Evolutionary conservation across 345 rosid species (phyloP).

Genomic region (Carallia pectinifolia): DNA sequence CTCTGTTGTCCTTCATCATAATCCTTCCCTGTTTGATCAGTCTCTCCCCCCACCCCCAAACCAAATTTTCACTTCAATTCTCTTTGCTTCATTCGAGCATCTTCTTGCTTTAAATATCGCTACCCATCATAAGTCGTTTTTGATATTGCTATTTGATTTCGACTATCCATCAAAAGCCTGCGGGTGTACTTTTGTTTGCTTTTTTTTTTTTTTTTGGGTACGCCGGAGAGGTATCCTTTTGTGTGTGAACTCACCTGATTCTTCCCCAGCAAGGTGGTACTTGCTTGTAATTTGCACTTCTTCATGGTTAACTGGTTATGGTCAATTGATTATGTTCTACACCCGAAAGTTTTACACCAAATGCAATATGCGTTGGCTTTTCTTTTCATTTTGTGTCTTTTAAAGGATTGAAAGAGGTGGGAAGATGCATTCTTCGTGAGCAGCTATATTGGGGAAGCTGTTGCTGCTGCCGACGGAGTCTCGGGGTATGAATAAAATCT

Average conservation of each 20-base stretch:
- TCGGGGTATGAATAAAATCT: conserved; percentile 51
- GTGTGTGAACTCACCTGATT: conserved; percentile 59
- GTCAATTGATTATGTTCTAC: background rate
- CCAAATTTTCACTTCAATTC: no score
- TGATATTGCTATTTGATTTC: no score
- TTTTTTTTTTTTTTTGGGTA: background rate
- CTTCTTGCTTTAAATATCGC: no score
- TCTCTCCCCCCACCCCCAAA: no score
- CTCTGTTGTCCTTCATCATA: no score
- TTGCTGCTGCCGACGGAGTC: conserved; percentile 82
- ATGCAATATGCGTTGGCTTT: no score
- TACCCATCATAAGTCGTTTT: no score
- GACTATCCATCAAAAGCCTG: no score
- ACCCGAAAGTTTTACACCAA: no score
- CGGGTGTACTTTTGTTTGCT: no score
- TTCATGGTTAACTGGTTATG: background rate
- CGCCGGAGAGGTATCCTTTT: conserved; percentile 43
- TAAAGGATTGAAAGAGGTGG: conserved; percentile 74
- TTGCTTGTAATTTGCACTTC: background rate
- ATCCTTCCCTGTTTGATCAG: no score
- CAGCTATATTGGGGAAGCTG: conserved; percentile 60
- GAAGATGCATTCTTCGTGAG: conserved; percentile 81
- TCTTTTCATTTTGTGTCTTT: background rate
- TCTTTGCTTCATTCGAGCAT: no score
- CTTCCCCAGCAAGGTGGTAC: conserved; percentile 69